Evolutionary conservation across 177 flowering plant species (phyloP).

Genomic region (Telopea speciosissima): DNA sequence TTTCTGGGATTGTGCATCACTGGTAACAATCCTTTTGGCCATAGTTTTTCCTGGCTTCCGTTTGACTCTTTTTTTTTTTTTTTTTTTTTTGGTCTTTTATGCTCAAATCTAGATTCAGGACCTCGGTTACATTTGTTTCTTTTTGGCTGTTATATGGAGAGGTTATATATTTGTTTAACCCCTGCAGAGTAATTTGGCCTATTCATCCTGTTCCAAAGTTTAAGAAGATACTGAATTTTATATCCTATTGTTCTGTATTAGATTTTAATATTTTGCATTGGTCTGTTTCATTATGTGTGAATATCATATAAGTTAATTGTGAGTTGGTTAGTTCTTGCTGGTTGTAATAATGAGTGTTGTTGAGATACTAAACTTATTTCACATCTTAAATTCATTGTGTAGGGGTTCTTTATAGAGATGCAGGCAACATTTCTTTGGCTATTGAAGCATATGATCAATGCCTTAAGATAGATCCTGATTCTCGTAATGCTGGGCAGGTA

Average conservation of each 20-base stretch:
- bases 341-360: no score
- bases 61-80: no score
- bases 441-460: conserved; percentile 96
- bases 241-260: neutral
- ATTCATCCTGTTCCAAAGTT: neutral
- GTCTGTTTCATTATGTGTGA: no score
- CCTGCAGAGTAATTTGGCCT: neutral
- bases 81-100: no score
- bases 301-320: neutral
- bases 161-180: no score
- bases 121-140: no score
- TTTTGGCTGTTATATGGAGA: no score
- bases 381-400: conserved; percentile 12
- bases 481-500: conserved; percentile 99
- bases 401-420: conserved; percentile 99
- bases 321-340: neutral
- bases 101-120: no score
- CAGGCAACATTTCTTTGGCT: conserved; percentile 78
- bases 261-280: neutral
- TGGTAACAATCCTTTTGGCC: no score
- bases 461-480: conserved; percentile 95
- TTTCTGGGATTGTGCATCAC: no score
- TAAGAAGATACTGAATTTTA: neutral
- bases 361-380: neutral
- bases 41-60: no score